Percentiles rank a stretch among this genome's conserved stretches.
Conservation (phyloP, 2,329 filamentous ascomycete genomes). For the Exutisphaerella laricina region DNA sequence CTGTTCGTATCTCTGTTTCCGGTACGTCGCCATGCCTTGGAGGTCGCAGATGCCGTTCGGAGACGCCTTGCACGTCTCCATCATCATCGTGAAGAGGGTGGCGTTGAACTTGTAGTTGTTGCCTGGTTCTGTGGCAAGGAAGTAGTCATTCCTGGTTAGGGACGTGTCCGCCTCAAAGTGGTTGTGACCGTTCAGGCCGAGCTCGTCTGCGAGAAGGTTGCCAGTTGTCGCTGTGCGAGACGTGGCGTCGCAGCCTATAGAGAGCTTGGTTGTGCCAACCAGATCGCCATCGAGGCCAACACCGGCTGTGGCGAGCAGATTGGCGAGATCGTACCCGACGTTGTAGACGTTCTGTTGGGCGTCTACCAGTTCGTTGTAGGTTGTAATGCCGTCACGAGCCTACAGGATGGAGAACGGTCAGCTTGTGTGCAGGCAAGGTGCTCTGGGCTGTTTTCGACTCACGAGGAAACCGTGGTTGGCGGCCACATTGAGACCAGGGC, state of each 20-base stretch:
- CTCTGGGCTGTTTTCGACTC: no score
- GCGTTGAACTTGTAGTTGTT: slow-evolving; percentile 37
- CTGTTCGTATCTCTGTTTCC: slow-evolving; percentile 38
- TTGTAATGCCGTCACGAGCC: slow-evolving; percentile 4
- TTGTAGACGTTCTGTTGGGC: slow-evolving; percentile 43
- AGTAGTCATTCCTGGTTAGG: slow-evolving; percentile 38
- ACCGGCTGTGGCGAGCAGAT: slow-evolving; percentile 30
- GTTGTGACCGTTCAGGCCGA: slow-evolving; percentile 39
- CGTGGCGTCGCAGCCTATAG: slow-evolving; percentile 40
- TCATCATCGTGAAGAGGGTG: slow-evolving; percentile 22
- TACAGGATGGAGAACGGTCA: no score
- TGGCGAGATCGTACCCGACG: slow-evolving; percentile 36
- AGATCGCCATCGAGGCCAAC: slow-evolving; percentile 17
- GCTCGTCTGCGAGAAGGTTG: slow-evolving; percentile 31
- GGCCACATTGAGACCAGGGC: slow-evolving; percentile 32
- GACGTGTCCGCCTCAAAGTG: slow-evolving; percentile 39
- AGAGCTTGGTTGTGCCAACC: slow-evolving; percentile 34
- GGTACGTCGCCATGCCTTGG: slow-evolving; percentile 33
- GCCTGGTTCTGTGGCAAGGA: slow-evolving; percentile 28
- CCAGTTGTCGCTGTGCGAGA: slow-evolving; percentile 33
- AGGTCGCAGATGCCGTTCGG: slow-evolving; percentile 5
- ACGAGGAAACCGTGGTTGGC: slow-evolving; percentile 39
- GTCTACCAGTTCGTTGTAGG: slow-evolving; percentile 36
- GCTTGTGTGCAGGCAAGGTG: no score
- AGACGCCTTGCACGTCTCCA: slow-evolving; percentile 3